Percentiles rank a stretch among this genome's conserved stretches.
These are phyloP conservation scores for Pseudozyma sp. DNA, from an alignment of 1,284 basidiomycete species.

Conservation along the genomic window DNA sequence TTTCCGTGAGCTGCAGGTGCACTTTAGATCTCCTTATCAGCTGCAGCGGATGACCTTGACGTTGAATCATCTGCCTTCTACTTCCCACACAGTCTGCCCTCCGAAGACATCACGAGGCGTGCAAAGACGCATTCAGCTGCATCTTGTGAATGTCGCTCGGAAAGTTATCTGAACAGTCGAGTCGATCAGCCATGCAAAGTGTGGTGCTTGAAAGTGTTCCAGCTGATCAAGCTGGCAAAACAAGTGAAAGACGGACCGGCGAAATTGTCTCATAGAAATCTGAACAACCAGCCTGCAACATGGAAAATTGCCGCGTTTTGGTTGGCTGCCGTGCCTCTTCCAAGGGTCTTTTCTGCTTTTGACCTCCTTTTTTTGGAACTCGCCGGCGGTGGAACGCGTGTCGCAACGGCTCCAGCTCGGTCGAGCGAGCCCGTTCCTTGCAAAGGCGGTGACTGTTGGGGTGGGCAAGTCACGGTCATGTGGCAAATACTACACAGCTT, in stretches of 20 bases:
- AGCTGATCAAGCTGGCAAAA: background rate
- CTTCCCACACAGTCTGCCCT: background rate
- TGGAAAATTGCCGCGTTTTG: conserved; percentile 11
- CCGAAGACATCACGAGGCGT: background rate
- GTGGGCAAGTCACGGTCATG: background rate
- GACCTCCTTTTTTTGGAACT: background rate
- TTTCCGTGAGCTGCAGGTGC: conserved; percentile 7
- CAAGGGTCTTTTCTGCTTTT: background rate
- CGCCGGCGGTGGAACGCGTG: conserved; percentile 12
- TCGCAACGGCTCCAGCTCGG: conserved; percentile 17
- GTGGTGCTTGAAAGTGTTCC: background rate
- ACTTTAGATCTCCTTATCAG: conserved; percentile 23
- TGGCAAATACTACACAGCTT: background rate
- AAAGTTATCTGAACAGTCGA: background rate
- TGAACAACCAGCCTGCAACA: too few relatives aligned
- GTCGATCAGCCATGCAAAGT: background rate
- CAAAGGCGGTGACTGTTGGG: conserved; percentile 14
- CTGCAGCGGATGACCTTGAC: background rate
- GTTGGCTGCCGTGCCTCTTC: conserved; percentile 1
- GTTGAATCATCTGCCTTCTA: background rate
- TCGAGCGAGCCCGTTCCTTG: conserved; percentile 9
- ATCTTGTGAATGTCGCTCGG: too few relatives aligned
- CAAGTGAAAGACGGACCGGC: background rate
- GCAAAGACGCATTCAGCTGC: background rate
- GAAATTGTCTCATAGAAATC: conserved; percentile 5